These are phyloP conservation scores for Rhodotorula sp. DNA, from an alignment of 1,284 basidiomycete species.

Conservation along the genomic window DNA sequence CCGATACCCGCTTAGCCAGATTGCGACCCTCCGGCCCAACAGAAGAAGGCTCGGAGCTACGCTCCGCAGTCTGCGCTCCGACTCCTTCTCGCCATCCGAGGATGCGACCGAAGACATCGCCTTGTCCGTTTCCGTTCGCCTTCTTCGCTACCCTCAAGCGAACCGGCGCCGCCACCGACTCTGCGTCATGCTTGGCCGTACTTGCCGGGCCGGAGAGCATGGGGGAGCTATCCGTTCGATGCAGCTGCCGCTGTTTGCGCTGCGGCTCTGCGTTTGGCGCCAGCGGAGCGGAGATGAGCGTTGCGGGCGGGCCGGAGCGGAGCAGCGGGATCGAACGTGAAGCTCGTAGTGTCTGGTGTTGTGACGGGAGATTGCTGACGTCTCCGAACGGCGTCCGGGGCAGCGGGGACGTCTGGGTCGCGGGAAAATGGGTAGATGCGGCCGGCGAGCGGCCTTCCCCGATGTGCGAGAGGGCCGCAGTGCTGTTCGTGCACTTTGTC, in stretches of 20 bases:
- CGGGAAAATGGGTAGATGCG: slow-evolving; percentile 7
- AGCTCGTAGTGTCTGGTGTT: slow-evolving; percentile 2
- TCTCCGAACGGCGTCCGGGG: neutral
- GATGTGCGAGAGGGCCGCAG: slow-evolving; percentile 7
- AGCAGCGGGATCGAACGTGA: slow-evolving; percentile 22
- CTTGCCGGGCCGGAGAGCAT: neutral
- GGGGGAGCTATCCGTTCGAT: neutral
- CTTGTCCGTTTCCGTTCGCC: slow-evolving; percentile 17
- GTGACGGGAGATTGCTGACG: neutral
- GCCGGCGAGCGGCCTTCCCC: slow-evolving; percentile 10
- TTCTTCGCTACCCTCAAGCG: neutral
- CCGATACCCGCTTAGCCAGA: neutral
- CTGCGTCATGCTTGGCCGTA: neutral
- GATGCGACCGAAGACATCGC: slow-evolving; percentile 44
- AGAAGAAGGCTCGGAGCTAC: neutral
- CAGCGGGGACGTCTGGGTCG: neutral
- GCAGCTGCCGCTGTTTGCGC: slow-evolving; percentile 6
- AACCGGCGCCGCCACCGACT: slow-evolving; percentile 1
- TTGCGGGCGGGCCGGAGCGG: neutral
- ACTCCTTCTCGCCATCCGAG: slow-evolving; percentile 41
- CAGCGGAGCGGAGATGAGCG: neutral
- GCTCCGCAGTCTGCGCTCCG: neutral
- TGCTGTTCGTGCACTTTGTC: neutral
- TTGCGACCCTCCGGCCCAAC: neutral
- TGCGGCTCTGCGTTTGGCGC: neutral